phyloP scores from a whole-genome alignment of 2,329 filamentous ascomycete species.

The Sporothrix inflata region DNA sequence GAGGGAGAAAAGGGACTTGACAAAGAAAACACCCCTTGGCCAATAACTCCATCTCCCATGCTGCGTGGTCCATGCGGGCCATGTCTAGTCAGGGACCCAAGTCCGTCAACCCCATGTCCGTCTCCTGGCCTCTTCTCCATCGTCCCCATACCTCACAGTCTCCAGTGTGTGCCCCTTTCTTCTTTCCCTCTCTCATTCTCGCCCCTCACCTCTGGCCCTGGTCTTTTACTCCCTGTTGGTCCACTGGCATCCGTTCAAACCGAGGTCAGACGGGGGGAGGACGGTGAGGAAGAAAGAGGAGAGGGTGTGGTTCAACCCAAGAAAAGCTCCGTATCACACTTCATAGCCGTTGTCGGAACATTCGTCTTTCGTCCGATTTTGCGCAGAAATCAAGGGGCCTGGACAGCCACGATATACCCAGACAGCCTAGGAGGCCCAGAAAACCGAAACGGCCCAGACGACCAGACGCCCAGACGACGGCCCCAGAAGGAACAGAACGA shows the following conservation, averaged over 20 bases:
- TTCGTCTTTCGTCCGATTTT: constrained; percentile 20
- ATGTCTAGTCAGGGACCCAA: constrained; percentile 10
- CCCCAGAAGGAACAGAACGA: neutral
- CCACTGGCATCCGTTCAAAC: neutral
- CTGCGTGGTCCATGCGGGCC: constrained; percentile 8
- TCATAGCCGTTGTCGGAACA: neutral
- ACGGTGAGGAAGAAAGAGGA: neutral
- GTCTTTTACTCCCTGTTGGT: neutral
- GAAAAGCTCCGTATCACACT: neutral
- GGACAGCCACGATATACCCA: too few relatives aligned
- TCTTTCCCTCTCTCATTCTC: neutral
- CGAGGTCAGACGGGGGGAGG: neutral
- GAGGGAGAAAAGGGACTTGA: neutral
- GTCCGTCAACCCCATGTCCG: neutral
- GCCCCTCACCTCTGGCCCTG: neutral
- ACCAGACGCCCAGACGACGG: neutral
- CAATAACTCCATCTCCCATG: neutral
- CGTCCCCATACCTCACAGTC: neutral
- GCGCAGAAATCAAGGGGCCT: neutral
- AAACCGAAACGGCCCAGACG: neutral
- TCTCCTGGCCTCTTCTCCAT: neutral
- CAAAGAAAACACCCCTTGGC: neutral
- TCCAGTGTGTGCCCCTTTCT: neutral
- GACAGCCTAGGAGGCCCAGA: too few relatives aligned
- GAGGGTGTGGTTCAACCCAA: neutral